Evolutionary conservation across 495 filamentous ascomycete genomes (phyloP), one percentile per base, ranked within the genome.

Genomic region (Oidiodendron maius): DNA sequence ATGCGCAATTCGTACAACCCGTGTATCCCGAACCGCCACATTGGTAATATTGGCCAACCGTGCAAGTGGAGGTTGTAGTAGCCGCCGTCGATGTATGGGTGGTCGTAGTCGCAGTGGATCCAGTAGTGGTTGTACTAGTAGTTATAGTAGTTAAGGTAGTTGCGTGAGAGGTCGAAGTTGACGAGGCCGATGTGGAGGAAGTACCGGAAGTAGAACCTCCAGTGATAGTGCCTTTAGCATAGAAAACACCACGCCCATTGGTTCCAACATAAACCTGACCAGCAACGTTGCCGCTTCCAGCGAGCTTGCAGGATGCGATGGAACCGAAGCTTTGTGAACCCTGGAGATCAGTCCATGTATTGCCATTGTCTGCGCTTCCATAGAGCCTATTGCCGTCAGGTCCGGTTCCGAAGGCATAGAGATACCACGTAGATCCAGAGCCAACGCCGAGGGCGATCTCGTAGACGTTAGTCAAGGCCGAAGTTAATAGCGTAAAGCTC

Each of bases 241-340:
- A 78, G 23, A 81, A 69, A 4, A 78, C 76, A 30, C 77, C 77
- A 2, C 77, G 67, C 0, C 78, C 78, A 38, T 81, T 81, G 0
- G 76, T 81, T 1, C 77, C 78, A 25, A 81, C 65, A 48, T 73
- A 80, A 0, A 82, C 77, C 48, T 70, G 71, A 16, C 72, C 72
- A 18, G 40, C 20, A 3, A 42, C 13, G 20, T 21, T 11, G 10
- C 13, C 40, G n/a, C 20, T 42, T 3, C 16, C 10, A 22, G 15
- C n/a, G 9, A 42, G 3, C n/a, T 9, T 42, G 6, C 17, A 42
- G 61, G 57, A 44, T 64, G 61, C 5, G 76, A 67, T 4, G 68
- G 55, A 3, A 74, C 77, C 45, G 78, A 77, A 4, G 74, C 73
- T 43, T 80, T 72, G 6, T 44, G 52, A 11, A 70, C 74, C 52